Evolutionary conservation across 768 basidiomycete genomes (phyloP), one percentile per base, ranked within the genome.

Genomic region (Lepiota venenata): DNA sequence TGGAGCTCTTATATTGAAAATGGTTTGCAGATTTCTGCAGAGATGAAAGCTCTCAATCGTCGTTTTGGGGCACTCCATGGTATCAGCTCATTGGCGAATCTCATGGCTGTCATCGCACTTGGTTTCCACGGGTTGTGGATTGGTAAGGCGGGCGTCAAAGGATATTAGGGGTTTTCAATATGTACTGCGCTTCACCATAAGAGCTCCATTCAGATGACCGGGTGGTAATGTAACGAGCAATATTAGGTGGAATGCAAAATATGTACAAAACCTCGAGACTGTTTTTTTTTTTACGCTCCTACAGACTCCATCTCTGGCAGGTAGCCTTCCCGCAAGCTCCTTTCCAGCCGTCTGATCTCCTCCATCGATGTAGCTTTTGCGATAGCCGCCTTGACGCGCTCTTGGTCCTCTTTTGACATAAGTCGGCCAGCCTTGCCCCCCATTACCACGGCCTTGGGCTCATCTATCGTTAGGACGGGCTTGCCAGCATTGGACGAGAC

Each of bases 381-480:
- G 60, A 96, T 94, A 15, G 93, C 93, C 29, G 84, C 83, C 67
- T 85, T 88, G 58, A 96, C 90, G 58, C 83, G 84, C 61, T 91
- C 89, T 63, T 87, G 89, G 62, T 96, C 93, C 67, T 94, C 92
- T 65, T 90, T 91, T 22, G 91, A 92, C 84, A 96, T 88, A 56
- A 96, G 70, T 47, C 93, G 81, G 14, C 93, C 93, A 1, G 91
- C 89, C 65, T 87, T 91, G 29, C 79, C 83, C 50, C 78, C 63
- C 21, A 73, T 64, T 16, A 75, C 71, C 22, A 76, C 76, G 36
- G 78, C 71, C 64, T 83, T 84, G n/a, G 91, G 89, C 68, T 92
- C 92, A 66, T 93, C 91, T 25, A 83, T 78, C 12, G 88, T 85
- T 44, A 88, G 69, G 32, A 77, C 68, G 25, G 71, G 63, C 62